phyloP scores from a whole-genome alignment of 139 green algal genomes.

The Chlamydomonas urium region DNA sequence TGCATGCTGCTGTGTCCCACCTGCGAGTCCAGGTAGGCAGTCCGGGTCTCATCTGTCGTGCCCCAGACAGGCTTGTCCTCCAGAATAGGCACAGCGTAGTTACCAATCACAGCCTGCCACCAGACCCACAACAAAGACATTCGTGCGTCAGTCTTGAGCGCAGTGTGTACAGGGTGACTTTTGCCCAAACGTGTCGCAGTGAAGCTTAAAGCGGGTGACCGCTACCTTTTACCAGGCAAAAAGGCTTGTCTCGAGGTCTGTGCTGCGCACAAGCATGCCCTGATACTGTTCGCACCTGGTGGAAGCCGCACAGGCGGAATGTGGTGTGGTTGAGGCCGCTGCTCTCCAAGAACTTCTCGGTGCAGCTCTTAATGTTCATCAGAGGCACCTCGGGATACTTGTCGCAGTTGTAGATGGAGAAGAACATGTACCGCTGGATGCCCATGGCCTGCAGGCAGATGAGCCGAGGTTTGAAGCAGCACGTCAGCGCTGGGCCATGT shows the following conservation, averaged over 20 bases:
- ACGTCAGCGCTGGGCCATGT: neutral
- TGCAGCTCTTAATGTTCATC: conserved; percentile 92
- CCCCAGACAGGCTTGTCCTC: conserved; percentile 96
- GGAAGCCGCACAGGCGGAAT: conserved; percentile 94
- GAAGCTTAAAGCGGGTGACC: no score
- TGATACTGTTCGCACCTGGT: conserved; percentile 76
- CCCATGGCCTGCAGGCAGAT: conserved; percentile 83
- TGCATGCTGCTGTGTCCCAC: conserved; percentile 46
- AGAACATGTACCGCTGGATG: conserved; percentile 97
- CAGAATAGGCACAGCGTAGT: conserved; percentile 98
- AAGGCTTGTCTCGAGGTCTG: no score
- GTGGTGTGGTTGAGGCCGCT: conserved; percentile 88
- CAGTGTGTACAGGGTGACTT: no score
- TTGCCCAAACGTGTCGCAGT: no score
- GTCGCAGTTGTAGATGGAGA: conserved; percentile 95
- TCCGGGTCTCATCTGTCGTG: conserved; percentile 87
- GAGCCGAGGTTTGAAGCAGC: neutral
- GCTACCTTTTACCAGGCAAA: no score
- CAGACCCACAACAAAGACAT: no score
- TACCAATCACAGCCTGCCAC: conserved; percentile 95
- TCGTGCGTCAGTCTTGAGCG: no score
- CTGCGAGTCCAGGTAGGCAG: conserved; percentile 97
- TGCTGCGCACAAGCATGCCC: no score
- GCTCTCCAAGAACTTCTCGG: conserved; percentile 85
- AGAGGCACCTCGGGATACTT: conserved; percentile 88